These are phyloP conservation scores for Boletus reticuloceps DNA, from an alignment of 768 basidiomycete species.

Conservation along the genomic window DNA sequence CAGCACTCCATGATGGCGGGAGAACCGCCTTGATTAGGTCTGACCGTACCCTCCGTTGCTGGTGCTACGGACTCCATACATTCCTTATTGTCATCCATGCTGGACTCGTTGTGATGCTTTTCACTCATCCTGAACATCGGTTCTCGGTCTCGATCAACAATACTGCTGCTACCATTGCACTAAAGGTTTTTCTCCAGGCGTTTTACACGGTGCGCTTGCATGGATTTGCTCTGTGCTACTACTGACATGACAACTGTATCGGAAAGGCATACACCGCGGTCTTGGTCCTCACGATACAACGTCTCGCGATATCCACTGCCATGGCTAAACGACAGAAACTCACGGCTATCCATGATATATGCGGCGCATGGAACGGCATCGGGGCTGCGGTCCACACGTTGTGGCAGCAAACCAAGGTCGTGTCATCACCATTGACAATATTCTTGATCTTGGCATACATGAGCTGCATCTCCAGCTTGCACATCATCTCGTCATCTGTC, in stretches of 20 bases:
- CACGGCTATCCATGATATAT: constrained; percentile 18
- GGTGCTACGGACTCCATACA: neutral
- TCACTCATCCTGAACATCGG: neutral
- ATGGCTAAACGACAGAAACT: constrained; percentile 12
- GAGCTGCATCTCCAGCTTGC: constrained; percentile 12
- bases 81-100: neutral
- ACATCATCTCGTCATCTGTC: constrained; percentile 23
- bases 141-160: neutral
- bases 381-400: constrained; percentile 15
- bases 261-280: constrained; percentile 15
- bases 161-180: neutral
- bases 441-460: constrained; percentile 16
- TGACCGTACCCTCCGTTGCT: neutral
- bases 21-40: neutral
- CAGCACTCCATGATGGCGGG: neutral
- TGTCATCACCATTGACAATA: constrained; percentile 1
- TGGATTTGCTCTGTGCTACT: too few species aligned
- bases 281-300: constrained; percentile 11
- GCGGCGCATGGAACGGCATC: constrained; percentile 22
- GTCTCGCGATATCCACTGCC: constrained; percentile 5
- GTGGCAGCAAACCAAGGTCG: constrained; percentile 21
- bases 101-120: neutral
- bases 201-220: neutral
- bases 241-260: neutral
- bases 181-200: neutral